Conservation (phyloP, 768 basidiomycete genomes). For the Dacryopinax primogenitus region DNA sequence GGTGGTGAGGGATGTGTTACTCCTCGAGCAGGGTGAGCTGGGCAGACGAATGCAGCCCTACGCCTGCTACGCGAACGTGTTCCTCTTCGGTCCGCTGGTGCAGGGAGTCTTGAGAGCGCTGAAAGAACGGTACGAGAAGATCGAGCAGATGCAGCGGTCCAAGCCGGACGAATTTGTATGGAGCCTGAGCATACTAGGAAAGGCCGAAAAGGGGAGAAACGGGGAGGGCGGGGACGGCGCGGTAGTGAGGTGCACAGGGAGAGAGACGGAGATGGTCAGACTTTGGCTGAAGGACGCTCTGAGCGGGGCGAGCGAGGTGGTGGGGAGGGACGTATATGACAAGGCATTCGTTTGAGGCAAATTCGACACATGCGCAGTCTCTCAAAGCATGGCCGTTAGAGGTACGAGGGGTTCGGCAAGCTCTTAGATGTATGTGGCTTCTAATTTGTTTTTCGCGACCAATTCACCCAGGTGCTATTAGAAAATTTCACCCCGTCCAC, state of each 20-base stretch:
- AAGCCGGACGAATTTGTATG: slow-evolving; percentile 58
- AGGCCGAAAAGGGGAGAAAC: slow-evolving; percentile 30
- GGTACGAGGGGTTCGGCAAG: no score
- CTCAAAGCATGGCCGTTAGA: no score
- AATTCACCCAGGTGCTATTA: no score
- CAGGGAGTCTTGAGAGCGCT: slow-evolving; percentile 39
- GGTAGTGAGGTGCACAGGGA: slow-evolving; percentile 65
- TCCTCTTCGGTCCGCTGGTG: slow-evolving; percentile 61
- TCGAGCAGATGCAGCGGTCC: slow-evolving; percentile 47
- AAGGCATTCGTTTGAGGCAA: slow-evolving; percentile 37
- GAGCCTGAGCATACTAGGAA: slow-evolving; percentile 55
- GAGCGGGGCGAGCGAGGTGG: slow-evolving; percentile 35
- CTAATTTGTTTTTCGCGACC: no score
- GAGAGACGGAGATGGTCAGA: slow-evolving; percentile 62
- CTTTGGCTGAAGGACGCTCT: slow-evolving; percentile 53
- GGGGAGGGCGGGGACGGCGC: no score
- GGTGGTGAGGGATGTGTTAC: slow-evolving; percentile 62
- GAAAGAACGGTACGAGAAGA: slow-evolving; percentile 36
- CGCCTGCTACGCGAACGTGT: slow-evolving; percentile 76
- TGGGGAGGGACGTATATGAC: slow-evolving; percentile 54
- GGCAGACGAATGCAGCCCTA: slow-evolving; percentile 64
- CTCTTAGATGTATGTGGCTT: no score
- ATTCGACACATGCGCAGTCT: no score
- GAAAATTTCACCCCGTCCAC: no score
- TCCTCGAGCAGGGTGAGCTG: slow-evolving; percentile 42